Percentiles rank a stretch among this genome's conserved stretches.
phyloP scores from a whole-genome alignment of 75 land plant genomes.

The Chamaecyparis obtusa region DNA sequence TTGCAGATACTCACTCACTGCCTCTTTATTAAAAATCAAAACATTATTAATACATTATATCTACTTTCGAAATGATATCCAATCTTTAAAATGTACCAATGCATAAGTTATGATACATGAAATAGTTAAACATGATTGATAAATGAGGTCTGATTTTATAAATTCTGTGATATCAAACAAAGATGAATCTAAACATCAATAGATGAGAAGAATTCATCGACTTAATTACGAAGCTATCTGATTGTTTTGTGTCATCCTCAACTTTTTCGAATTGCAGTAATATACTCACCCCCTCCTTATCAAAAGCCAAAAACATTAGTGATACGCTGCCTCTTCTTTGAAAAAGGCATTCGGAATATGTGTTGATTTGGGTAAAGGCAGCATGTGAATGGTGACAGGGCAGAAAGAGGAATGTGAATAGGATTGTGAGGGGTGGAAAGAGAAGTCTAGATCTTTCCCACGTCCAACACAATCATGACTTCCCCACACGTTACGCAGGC shows the following conservation, averaged over 20 bases:
- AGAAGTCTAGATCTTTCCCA: neutral
- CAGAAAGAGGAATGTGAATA: neutral
- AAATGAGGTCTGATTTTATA: too few species aligned
- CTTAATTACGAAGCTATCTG: too few species aligned
- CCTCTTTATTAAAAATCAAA: too few species aligned
- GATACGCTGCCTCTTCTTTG: neutral
- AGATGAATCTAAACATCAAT: too few species aligned
- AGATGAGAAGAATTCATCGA: too few species aligned
- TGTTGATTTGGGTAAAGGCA: neutral
- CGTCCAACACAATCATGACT: neutral
- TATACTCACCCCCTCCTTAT: neutral
- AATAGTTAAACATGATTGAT: too few species aligned
- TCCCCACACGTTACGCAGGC: neutral
- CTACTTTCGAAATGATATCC: too few species aligned
- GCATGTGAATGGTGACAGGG: neutral
- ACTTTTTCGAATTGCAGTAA: neutral
- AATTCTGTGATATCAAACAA: too few species aligned
- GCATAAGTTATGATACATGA: too few species aligned
- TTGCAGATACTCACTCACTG: too few species aligned
- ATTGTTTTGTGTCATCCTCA: neutral
- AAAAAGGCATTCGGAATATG: neutral
- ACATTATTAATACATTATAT: too few species aligned
- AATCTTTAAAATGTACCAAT: too few species aligned
- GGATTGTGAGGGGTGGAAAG: neutral
- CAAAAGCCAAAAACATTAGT: constrained; percentile 1